phyloP scores from a whole-genome alignment of 2,329 filamentous ascomycete genomes.

The Ophiostoma piceae region DNA sequence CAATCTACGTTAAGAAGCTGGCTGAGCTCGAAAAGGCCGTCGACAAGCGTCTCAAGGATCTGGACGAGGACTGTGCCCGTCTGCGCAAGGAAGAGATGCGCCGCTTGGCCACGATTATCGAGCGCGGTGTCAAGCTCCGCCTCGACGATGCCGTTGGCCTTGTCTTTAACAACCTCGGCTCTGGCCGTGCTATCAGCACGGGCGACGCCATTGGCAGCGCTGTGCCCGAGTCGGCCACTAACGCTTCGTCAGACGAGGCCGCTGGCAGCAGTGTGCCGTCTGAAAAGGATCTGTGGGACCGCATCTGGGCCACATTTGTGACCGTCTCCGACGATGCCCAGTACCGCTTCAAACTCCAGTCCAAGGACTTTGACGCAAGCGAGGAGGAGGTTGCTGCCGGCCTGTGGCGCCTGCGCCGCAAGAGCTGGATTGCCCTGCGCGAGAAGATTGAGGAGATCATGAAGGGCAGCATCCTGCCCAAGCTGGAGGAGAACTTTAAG shows the following conservation, averaged over 20 bases:
- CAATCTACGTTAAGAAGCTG: conserved; percentile 81
- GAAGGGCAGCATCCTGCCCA: conserved; percentile 92
- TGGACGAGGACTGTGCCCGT: conserved; percentile 79
- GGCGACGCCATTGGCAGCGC: conserved; percentile 65
- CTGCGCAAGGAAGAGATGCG: conserved; percentile 95
- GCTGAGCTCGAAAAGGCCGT: conserved; percentile 81
- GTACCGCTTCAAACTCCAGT: conserved; percentile 75
- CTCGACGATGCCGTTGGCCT: conserved; percentile 82
- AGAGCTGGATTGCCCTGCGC: conserved; percentile 87
- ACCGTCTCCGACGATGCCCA: conserved; percentile 81
- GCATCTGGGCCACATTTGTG: conserved; percentile 83
- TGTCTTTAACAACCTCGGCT: conserved; percentile 94
- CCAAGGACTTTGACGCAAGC: conserved; percentile 89
- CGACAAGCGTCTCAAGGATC: conserved; percentile 84
- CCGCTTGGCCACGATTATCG: conserved; percentile 79
- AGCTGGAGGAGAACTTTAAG: conserved; percentile 96
- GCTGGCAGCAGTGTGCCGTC: conserved; percentile 50
- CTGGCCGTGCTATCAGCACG: conserved; percentile 51
- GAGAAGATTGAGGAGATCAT: conserved; percentile 95
- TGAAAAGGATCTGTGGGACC: conserved; percentile 91
- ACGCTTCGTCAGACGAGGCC: not conserved
- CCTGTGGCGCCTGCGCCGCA: conserved; percentile 84
- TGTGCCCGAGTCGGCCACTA: conserved; percentile 52
- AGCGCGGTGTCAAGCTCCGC: conserved; percentile 87
- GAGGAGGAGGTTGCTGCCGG: conserved; percentile 87